These are phyloP conservation scores for Mrakia hoshinonis DNA, from an alignment of 768 basidiomycete species.

Conservation along the genomic window DNA sequence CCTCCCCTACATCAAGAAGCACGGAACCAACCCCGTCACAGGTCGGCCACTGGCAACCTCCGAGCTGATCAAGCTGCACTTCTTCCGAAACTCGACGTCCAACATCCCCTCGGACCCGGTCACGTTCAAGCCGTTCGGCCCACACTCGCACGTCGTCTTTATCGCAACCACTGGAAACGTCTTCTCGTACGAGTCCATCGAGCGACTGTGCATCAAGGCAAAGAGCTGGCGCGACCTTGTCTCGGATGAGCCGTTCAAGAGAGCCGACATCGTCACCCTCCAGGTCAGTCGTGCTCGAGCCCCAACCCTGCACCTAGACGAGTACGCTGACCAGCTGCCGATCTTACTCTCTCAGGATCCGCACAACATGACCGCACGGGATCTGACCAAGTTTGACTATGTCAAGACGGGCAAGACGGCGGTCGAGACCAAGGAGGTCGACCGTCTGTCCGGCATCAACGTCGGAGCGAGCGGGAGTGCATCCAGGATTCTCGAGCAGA, in stretches of 20 bases:
- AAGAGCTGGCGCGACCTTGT: conserved; percentile 65
- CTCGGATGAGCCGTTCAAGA: conserved; percentile 72
- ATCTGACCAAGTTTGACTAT: conserved; percentile 44
- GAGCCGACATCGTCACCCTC: conserved; percentile 82
- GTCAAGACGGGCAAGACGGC: conserved; percentile 41
- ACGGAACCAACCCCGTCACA: conserved; percentile 44
- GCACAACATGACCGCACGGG: conserved; percentile 40
- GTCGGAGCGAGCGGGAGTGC: conserved; percentile 43
- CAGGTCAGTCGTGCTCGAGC: conserved; percentile 47
- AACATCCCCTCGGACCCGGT: conserved; percentile 59
- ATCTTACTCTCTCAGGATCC: conserved; percentile 39
- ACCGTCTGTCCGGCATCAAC: conserved; percentile 43
- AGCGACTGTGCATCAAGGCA: conserved; percentile 51
- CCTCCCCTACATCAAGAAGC: conserved; percentile 77
- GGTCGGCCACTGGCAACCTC: conserved; percentile 42
- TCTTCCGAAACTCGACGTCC: conserved; percentile 37
- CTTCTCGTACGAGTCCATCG: conserved; percentile 67
- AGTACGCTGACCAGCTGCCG: neutral
- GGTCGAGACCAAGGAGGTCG: conserved; percentile 35
- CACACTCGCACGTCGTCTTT: conserved; percentile 90
- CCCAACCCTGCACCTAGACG: neutral
- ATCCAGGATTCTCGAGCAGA: conserved; percentile 40
- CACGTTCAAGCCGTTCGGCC: conserved; percentile 92
- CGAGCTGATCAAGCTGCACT: conserved; percentile 45
- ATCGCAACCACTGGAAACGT: conserved; percentile 87